These are phyloP conservation scores for Talaromyces sp. DNA, from an alignment of 2,329 filamentous ascomycete genomes.

Conservation along the genomic window DNA sequence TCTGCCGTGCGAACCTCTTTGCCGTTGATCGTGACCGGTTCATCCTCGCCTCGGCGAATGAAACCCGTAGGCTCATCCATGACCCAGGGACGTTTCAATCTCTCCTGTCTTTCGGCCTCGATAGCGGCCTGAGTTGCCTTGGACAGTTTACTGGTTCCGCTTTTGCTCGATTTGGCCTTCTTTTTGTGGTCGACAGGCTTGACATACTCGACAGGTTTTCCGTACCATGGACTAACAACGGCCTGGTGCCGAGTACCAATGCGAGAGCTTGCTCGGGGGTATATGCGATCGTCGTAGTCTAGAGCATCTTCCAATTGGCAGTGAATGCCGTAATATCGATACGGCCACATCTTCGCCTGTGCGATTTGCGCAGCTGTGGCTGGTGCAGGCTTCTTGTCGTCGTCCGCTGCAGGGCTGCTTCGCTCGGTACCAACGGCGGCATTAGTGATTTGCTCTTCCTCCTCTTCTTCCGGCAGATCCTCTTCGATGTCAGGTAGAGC, in stretches of 20 bases:
- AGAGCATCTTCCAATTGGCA: conserved; percentile 92
- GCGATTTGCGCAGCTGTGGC: conserved; percentile 82
- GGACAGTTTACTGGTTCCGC: conserved; percentile 69
- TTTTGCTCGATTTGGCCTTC: conserved; percentile 59
- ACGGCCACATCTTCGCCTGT: conserved; percentile 91
- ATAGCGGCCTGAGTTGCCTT: conserved; percentile 75
- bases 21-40: conserved; percentile 54
- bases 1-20: conserved; percentile 71
- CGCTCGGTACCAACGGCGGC: conserved; percentile 54
- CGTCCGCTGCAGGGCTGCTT: conserved; percentile 57
- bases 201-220: conserved; percentile 80
- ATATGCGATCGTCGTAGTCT: conserved; percentile 96
- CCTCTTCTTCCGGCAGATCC: conserved; percentile 59
- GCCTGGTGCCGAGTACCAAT: conserved; percentile 90
- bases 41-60: conserved; percentile 75
- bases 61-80: conserved; percentile 88
- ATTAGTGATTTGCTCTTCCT: conserved; percentile 55
- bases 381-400: conserved; percentile 51
- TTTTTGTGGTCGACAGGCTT: conserved; percentile 84
- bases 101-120: conserved; percentile 74
- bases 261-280: conserved; percentile 88
- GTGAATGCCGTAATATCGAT: conserved; percentile 91
- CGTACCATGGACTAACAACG: conserved; percentile 76
- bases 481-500: conserved; percentile 55
- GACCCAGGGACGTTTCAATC: conserved; percentile 82